These are phyloP conservation scores for Camellia sinensis DNA, from an alignment of 148 eudicot genomes.

Conservation along the genomic window DNA sequence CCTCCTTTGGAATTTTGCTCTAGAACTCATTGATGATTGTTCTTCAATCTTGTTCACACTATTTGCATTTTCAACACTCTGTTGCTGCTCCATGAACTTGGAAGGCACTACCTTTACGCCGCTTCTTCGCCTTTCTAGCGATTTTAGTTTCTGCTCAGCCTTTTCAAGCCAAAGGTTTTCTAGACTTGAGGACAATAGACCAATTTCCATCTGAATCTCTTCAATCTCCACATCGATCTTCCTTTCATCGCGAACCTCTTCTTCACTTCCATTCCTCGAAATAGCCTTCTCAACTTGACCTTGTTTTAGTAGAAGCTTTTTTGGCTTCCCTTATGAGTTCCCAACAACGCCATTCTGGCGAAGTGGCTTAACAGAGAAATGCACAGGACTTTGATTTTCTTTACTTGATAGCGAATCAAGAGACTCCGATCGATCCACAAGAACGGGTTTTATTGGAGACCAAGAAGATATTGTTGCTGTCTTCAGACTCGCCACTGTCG, in stretches of 20 bases:
- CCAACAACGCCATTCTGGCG: constrained; percentile 17
- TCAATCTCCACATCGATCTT: constrained; percentile 67
- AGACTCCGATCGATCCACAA: constrained; percentile 31
- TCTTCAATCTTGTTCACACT: constrained; percentile 43
- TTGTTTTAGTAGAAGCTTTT: constrained; percentile 17
- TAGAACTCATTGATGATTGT: constrained; percentile 28
- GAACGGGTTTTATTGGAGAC: constrained; percentile 29
- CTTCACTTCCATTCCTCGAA: constrained; percentile 7
- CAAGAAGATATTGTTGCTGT: constrained; percentile 17
- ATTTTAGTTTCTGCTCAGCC: constrained; percentile 44
- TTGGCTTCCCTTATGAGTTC: constrained; percentile 21
- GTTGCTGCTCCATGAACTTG: constrained; percentile 63
- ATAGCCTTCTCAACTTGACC: constrained; percentile 13
- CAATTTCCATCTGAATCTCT: constrained; percentile 68
- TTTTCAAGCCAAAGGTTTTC: constrained; percentile 53
- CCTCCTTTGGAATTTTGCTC: constrained; percentile 43
- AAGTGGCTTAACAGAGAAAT: constrained; percentile 34
- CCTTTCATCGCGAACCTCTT: constrained; percentile 28
- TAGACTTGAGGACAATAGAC: constrained; percentile 46
- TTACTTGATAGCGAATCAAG: constrained; percentile 44
- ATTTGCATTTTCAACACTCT: constrained; percentile 22
- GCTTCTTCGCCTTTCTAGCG: constrained; percentile 43
- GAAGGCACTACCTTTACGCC: constrained; percentile 32
- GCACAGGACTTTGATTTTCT: constrained; percentile 44
- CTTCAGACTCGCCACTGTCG: constrained; percentile 47